Evolutionary conservation across 768 basidiomycete species (phyloP), one percentile per base, ranked within the genome.

Genomic region (Botryobasidium botryosum): DNA sequence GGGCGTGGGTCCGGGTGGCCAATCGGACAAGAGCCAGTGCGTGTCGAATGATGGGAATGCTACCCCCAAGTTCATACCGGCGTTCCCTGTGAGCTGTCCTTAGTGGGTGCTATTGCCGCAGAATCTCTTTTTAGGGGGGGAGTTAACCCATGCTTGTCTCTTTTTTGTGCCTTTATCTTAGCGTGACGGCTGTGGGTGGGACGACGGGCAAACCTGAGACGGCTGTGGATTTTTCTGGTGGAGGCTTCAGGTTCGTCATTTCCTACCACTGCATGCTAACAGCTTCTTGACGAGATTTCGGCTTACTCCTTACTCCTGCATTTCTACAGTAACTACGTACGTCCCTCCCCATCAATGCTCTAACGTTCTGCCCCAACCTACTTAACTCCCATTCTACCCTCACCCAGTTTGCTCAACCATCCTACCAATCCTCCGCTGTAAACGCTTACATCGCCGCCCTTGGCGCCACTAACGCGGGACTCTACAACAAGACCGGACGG

Each of bases 401-500:
- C 31, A 65, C 77, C 50, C 71, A 72, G 42, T 77, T 74, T 56
- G 0, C 51, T 18, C 69, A 69, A 20, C 78, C 78, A 3, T 4
- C 32, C 0, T 79, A 75, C 53, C 78, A 80, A 53, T 48, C 68
- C 0, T 23, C 21, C 2, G 68, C 61, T 5, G 73, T 77, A 1
- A 27, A 47, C 2, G 51, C 51, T 2, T 79, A 65, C 56, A 59
- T 79, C 35, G 46, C 57, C 6, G 60, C 54, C 1, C 63, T 66
- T 1, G 59, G 68, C 17, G 17, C n/a, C 13, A n/a, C 64, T 0
- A 79, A 75, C 49, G 51, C 66, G 20, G 77, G 25, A n/a, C 33
- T 44, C 17, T 47, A 39, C 23, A 47, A 47, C 29, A 15, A 39
- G 15, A 27, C 40, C 7, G 46, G 46, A 5, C 13, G 13, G 12